These are phyloP conservation scores for Dendrobium officinale DNA, from an alignment of 106 monocot genomes.

Conservation along the genomic window DNA sequence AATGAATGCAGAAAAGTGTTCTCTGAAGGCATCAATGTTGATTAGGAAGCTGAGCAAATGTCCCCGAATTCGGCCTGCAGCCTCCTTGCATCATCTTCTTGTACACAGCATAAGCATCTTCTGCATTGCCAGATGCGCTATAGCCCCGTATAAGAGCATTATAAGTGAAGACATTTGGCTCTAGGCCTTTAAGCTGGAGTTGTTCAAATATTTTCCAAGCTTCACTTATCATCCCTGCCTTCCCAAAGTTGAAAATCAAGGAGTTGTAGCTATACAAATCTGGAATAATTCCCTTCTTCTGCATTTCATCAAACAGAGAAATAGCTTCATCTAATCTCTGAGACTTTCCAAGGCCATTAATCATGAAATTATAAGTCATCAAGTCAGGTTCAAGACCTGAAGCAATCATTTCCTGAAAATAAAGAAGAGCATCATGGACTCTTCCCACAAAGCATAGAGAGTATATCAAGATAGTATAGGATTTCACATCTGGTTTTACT, in stretches of 20 bases:
- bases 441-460: conserved; percentile 37
- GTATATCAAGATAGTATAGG: conserved; percentile 69
- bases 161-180: conserved; percentile 91
- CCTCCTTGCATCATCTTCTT: conserved; percentile 66
- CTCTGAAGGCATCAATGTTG: conserved; percentile 2
- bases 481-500: conserved; percentile 71
- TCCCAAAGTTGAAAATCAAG: conserved; percentile 71
- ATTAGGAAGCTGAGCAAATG: conserved; percentile 82
- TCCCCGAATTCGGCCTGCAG: conserved; percentile 77
- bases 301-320: conserved; percentile 68
- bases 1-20: neutral
- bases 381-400: conserved; percentile 67
- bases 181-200: conserved; percentile 53
- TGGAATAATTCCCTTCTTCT: conserved; percentile 56
- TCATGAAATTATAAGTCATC: conserved; percentile 72
- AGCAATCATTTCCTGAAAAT: conserved; percentile 54
- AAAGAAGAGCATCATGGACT: conserved; percentile 51
- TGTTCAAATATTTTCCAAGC: conserved; percentile 81
- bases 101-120: conserved; percentile 68
- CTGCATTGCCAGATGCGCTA: conserved; percentile 44
- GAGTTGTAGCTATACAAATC: conserved; percentile 93
- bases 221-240: conserved; percentile 60
- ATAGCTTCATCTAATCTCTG: conserved; percentile 59
- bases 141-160: conserved; percentile 88
- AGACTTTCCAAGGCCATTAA: conserved; percentile 65